Evolutionary conservation across 140 eudicot species (phyloP).

Genomic region (Flaveria floridana): DNA sequence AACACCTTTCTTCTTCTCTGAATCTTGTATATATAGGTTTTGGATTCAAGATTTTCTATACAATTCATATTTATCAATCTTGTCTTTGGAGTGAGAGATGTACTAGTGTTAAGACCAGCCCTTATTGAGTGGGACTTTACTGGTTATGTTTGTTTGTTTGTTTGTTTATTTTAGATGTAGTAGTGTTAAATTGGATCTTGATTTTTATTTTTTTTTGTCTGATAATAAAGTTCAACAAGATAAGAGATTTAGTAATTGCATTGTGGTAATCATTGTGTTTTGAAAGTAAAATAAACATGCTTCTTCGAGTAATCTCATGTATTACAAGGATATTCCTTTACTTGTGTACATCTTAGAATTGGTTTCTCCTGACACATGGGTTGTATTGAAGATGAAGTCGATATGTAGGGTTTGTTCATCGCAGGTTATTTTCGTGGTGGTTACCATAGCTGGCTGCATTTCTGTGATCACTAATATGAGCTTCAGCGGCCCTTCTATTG

Average conservation of each 20-base stretch:
- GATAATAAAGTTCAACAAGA: background rate
- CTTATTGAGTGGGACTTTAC: too few relatives aligned
- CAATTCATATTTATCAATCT: background rate
- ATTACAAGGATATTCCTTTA: background rate
- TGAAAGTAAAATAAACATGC: slow-evolving; percentile 3
- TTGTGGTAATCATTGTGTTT: background rate
- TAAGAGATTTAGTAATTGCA: background rate
- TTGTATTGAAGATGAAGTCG: slow-evolving; percentile 26
- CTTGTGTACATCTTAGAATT: slow-evolving; percentile 16
- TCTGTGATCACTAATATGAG: slow-evolving; percentile 54
- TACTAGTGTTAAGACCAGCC: background rate
- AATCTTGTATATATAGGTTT: background rate
- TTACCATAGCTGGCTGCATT: slow-evolving; percentile 32
- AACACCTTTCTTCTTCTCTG: background rate
- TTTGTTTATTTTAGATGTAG: too few relatives aligned
- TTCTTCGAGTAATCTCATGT: background rate
- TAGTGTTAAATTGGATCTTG: too few relatives aligned
- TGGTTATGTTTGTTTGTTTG: too few relatives aligned
- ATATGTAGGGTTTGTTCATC: slow-evolving; percentile 36
- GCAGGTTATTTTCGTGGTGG: slow-evolving; percentile 36
- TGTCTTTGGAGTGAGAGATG: background rate
- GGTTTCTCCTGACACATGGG: slow-evolving; percentile 14
- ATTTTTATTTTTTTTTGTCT: background rate
- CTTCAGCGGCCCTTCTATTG: slow-evolving; percentile 59
- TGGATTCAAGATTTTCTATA: background rate